Percentiles rank a stretch among this genome's conserved stretches.
phyloP scores from a whole-genome alignment of 192 early-diverging fungal genomes.

The Coemansia nantahalensis region DNA sequence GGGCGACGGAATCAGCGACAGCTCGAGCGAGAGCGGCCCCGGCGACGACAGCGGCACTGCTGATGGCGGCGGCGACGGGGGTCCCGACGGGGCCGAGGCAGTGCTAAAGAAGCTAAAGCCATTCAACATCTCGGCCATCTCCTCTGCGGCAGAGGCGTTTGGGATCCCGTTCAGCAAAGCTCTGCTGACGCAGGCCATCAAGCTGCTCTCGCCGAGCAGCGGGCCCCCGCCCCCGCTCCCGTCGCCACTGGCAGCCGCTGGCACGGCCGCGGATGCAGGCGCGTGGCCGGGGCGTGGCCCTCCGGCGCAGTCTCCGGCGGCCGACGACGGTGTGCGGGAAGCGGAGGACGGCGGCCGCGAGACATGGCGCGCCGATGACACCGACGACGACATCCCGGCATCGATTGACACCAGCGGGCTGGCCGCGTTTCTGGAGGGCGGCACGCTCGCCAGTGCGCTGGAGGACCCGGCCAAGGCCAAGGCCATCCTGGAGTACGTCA shows the following conservation, averaged over 20 bases:
- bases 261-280: too few relatives aligned
- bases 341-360: not conserved
- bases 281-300: too few relatives aligned
- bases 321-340: too few relatives aligned
- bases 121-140: slow-evolving; percentile 51
- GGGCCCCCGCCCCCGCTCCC: not conserved
- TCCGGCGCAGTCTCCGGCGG: too few relatives aligned
- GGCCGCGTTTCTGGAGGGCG: slow-evolving; percentile 37
- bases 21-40: slow-evolving; percentile 9
- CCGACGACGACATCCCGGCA: slow-evolving; percentile 30
- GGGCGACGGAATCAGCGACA: slow-evolving; percentile 1
- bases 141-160: slow-evolving; percentile 52
- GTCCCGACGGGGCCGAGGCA: not conserved
- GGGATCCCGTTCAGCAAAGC: slow-evolving; percentile 47
- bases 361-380: not conserved
- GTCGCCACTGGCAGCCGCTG: too few relatives aligned
- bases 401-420: slow-evolving; percentile 50
- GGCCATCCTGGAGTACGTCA: slow-evolving; percentile 52
- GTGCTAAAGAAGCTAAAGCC: slow-evolving; percentile 31
- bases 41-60: not conserved
- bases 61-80: not conserved
- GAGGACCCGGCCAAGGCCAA: slow-evolving; percentile 45
- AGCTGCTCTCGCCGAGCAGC: slow-evolving; percentile 10
- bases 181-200: slow-evolving; percentile 21
- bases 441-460: slow-evolving; percentile 48